phyloP scores from a whole-genome alignment of 345 rosid genomes.

The Pistacia atlantica region DNA sequence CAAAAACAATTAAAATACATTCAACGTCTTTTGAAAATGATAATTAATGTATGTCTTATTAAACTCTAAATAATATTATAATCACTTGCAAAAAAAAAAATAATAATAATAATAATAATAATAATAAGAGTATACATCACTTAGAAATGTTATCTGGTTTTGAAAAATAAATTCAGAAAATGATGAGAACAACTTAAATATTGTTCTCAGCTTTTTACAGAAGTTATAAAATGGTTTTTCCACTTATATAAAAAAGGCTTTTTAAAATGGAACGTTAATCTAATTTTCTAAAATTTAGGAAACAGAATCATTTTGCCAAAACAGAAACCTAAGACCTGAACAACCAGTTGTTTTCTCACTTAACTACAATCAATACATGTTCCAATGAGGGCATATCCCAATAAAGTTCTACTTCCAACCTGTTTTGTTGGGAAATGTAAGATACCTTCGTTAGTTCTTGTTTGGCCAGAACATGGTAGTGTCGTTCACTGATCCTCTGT shows the following conservation, averaged over 20 bases:
- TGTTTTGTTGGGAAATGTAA: constrained; percentile 1
- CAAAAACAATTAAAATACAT: too few relatives aligned
- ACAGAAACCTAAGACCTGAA: not conserved
- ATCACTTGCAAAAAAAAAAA: too few relatives aligned
- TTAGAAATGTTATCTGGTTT: too few relatives aligned
- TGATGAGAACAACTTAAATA: too few relatives aligned
- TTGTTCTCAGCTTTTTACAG: too few relatives aligned
- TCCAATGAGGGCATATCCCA: not conserved
- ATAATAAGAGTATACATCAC: too few relatives aligned
- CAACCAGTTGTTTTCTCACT: not conserved
- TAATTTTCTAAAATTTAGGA: not conserved
- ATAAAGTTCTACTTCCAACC: not conserved
- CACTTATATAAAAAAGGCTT: not conserved
- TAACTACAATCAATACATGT: not conserved
- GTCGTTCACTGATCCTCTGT: constrained; percentile 95
- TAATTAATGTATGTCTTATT: too few relatives aligned
- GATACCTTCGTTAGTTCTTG: constrained; percentile 96
- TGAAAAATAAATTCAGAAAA: too few relatives aligned
- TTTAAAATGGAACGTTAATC: not conserved
- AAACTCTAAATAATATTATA: too few relatives aligned
- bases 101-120: too few relatives aligned
- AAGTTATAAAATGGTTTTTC: too few relatives aligned
- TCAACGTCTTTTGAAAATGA: too few relatives aligned
- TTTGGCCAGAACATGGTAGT: constrained; percentile 95
- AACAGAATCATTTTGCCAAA: not conserved